These are phyloP conservation scores for Tetracentron sinense DNA, from an alignment of 164 flowering plant species.

Conservation along the genomic window DNA sequence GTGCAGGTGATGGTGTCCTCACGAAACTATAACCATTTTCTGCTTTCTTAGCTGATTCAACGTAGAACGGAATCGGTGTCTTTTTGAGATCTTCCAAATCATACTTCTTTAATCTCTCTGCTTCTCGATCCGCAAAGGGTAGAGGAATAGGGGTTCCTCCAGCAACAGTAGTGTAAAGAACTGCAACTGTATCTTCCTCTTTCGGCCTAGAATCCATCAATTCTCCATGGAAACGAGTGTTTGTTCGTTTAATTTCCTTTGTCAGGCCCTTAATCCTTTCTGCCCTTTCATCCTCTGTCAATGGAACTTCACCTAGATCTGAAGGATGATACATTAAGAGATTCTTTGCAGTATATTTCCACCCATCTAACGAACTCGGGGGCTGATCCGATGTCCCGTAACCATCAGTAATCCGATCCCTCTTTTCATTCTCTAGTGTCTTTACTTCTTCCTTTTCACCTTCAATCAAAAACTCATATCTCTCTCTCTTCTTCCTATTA, in stretches of 20 bases:
- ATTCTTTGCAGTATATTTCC: conserved; percentile 86
- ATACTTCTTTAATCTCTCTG: conserved; percentile 66
- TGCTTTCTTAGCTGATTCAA: conserved; percentile 63
- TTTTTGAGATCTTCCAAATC: conserved; percentile 87
- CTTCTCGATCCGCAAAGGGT: conserved; percentile 40
- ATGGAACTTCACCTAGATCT: conserved; percentile 63
- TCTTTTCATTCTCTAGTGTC: conserved; percentile 40
- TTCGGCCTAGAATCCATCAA: conserved; percentile 49
- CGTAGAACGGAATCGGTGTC: conserved; percentile 74
- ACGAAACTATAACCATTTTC: conserved; percentile 84
- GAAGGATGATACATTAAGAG: conserved; percentile 85
- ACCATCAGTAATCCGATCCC: conserved; percentile 77
- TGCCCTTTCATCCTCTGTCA: conserved; percentile 70
- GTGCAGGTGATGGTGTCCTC: conserved; percentile 87
- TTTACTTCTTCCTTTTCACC: conserved; percentile 48
- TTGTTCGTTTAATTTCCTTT: conserved; percentile 55
- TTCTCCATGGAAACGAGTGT: conserved; percentile 78
- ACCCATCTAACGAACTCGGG: conserved; percentile 63
- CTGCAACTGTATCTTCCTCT: conserved; percentile 68
- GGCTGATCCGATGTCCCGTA: conserved; percentile 95
- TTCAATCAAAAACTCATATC: conserved; percentile 49
- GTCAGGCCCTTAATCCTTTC: conserved; percentile 66
- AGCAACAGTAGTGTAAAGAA: conserved; percentile 68
- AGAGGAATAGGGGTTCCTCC: conserved; percentile 65
- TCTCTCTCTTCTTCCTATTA: conserved; percentile 82